A percentile compares a stretch with the other conserved stretches of the same genome.
phyloP scores from a whole-genome alignment of 2,329 filamentous ascomycete genomes.

The Teratosphaeria zuluensis region DNA sequence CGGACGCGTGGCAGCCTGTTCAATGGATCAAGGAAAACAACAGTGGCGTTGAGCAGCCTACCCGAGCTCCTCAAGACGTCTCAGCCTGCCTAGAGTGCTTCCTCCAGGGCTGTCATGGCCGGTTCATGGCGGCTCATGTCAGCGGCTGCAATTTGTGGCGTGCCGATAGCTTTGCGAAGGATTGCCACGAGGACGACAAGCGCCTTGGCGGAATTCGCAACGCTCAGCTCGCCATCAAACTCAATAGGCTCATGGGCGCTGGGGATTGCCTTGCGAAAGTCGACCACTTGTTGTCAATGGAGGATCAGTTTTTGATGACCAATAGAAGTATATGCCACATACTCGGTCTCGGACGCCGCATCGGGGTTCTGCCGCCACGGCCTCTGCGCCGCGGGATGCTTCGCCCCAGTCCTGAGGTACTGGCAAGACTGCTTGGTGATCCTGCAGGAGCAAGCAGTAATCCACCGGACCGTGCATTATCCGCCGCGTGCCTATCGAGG shows the following conservation, averaged over 20 bases:
- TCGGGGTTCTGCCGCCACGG: neutral
- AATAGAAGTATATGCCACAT: neutral
- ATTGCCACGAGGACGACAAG: neutral
- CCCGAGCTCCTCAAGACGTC: neutral
- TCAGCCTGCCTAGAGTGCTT: neutral
- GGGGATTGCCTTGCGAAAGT: too few species aligned
- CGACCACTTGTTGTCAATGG: too few species aligned
- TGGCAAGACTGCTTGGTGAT: neutral
- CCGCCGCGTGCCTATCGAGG: neutral
- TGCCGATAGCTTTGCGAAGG: neutral
- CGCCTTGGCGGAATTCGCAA: neutral
- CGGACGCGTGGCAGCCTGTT: too few species aligned
- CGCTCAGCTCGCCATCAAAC: neutral
- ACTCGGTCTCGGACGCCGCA: neutral
- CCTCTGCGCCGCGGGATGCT: neutral
- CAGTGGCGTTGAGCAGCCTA: neutral
- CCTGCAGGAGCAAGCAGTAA: neutral
- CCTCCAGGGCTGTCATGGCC: neutral
- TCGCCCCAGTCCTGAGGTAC: neutral
- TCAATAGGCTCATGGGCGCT: neutral
- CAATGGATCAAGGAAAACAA: too few species aligned
- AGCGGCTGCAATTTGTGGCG: neutral
- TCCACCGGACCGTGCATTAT: neutral
- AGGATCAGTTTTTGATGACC: too few species aligned
- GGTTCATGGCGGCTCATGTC: too few species aligned